Evolutionary conservation across 2,329 filamentous ascomycete genomes (phyloP).

Genomic region (Chrysoporthe puriensis): DNA sequence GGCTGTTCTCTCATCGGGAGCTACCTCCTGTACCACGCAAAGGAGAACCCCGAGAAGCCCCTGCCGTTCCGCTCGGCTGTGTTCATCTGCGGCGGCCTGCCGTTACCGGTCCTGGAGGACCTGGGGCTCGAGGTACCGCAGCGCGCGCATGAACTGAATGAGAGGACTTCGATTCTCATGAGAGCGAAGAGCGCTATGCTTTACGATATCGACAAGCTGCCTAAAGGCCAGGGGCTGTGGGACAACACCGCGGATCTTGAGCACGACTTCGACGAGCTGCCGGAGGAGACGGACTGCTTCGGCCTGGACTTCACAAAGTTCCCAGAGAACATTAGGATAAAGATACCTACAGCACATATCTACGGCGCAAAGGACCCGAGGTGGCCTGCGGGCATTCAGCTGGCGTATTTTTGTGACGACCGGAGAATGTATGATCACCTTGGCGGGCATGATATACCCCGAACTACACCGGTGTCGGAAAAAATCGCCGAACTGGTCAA

Average conservation of each 20-base stretch:
- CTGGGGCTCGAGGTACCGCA: constrained; percentile 40
- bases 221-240: constrained; percentile 39
- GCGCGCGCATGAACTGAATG: constrained; percentile 38
- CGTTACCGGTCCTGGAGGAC: constrained; percentile 40
- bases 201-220: constrained; percentile 33
- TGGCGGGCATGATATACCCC: constrained; percentile 45
- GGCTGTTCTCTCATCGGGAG: constrained; percentile 44
- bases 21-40: constrained; percentile 45
- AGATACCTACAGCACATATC: constrained; percentile 43
- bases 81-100: constrained; percentile 45
- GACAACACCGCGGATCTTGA: constrained; percentile 38
- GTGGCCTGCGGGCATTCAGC: constrained; percentile 41
- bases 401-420: constrained; percentile 40
- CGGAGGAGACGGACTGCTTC: constrained; percentile 37
- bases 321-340: constrained; percentile 37
- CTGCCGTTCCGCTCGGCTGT: constrained; percentile 44
- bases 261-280: constrained; percentile 37
- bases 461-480: constrained; percentile 39
- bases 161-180: constrained; percentile 34
- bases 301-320: constrained; percentile 41
- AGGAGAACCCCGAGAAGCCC: constrained; percentile 36
- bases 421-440: constrained; percentile 41
- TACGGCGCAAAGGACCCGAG: constrained; percentile 43
- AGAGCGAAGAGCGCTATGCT: constrained; percentile 35
- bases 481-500: constrained; percentile 38